Base-by-base conservation (phyloP, 2,329 filamentous ascomycete genomes). In the Aspergillus intermedius region DNA sequence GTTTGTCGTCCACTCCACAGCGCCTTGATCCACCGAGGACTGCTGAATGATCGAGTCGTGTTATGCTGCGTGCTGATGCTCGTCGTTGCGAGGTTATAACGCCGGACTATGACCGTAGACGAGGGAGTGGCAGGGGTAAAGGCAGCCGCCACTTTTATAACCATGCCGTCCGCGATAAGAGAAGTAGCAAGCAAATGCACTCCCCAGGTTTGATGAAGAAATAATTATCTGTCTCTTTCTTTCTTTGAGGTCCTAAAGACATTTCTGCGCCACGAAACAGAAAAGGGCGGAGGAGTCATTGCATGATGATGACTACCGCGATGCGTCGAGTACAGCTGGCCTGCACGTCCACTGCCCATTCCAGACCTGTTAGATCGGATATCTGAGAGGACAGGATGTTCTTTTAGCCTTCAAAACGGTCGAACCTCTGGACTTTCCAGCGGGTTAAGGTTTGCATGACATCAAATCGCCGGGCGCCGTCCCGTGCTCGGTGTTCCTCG, bases 91-190 rank as follows among this genome's bases (percentile, higher is more conserved):
- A 40, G 37, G 37, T 21, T 40, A 12, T 15, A 40, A 30, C 25
- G 25, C 10, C 37, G 8, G 37, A 40, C 37, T 15, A 40, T 40
- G 9, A 40, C 17, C 37, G 37, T 40, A 2, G 37, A 40, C 2
- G 60, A 54, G 49, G 58, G 53, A 46, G 54, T 60, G 52, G 56
- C 54, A 40, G 37, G 37, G 10, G 37, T 40, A 19, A 19, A 9
- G 19, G 37, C 37, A 40, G 37, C 37, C 17, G 19, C 37, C 53
- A 56, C 55, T 54, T 60, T 62, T 56, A 59, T 64, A 53, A 66
- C 62, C 64, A 67, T 67, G 15, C 57, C 62, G 63, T 54, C 57
- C 53, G 53, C 55, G 49, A 48, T 52, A 19, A 19, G 15, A 19
- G 46, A 49, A 53, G 43, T 49, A 48, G 54, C 51, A 54, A 47